Evolutionary conservation across 2,329 filamentous ascomycete genomes (phyloP).

Genomic region (Alternaria sp.): DNA sequence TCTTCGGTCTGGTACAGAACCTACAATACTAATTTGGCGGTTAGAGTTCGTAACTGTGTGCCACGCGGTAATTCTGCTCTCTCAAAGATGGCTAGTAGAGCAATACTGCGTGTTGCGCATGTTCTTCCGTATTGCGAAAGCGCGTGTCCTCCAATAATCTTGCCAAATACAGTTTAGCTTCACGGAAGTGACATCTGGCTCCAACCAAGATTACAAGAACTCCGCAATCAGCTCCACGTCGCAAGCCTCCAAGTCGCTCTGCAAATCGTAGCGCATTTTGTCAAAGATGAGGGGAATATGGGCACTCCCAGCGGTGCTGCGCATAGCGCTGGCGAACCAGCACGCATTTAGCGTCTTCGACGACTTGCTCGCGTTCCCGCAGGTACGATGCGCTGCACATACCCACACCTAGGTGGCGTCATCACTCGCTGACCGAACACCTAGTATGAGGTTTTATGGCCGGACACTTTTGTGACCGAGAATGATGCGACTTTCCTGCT

Average conservation of each 20-base stretch:
- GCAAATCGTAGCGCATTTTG: not conserved
- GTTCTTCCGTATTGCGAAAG: too few species aligned
- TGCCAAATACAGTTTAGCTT: constrained; percentile 20
- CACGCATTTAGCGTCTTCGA: constrained; percentile 84
- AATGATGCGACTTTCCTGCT: constrained; percentile 72
- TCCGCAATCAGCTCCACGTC: constrained; percentile 21
- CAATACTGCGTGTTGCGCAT: too few species aligned
- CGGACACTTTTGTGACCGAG: constrained; percentile 75
- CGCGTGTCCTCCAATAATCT: constrained; percentile 4
- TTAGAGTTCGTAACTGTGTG: too few species aligned
- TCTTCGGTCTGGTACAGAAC: too few species aligned
- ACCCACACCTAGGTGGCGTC: not conserved
- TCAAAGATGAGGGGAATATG: constrained; percentile 55
- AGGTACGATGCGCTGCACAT: constrained; percentile 63
- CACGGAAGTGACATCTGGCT: constrained; percentile 44
- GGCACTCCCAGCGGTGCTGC: constrained; percentile 58
- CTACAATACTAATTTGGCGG: too few species aligned
- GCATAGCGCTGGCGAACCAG: constrained; percentile 61
- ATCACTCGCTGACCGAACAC: constrained; percentile 18
- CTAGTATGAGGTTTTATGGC: constrained; percentile 83
- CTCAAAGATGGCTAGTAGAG: too few species aligned
- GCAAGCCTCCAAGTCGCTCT: constrained; percentile 10
- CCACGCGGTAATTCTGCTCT: too few species aligned
- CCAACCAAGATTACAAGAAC: constrained; percentile 29
- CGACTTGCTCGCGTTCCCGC: constrained; percentile 85